Evolutionary conservation across 345 rosid genomes (phyloP).

Genomic region (Gossypioides kirkii): DNA sequence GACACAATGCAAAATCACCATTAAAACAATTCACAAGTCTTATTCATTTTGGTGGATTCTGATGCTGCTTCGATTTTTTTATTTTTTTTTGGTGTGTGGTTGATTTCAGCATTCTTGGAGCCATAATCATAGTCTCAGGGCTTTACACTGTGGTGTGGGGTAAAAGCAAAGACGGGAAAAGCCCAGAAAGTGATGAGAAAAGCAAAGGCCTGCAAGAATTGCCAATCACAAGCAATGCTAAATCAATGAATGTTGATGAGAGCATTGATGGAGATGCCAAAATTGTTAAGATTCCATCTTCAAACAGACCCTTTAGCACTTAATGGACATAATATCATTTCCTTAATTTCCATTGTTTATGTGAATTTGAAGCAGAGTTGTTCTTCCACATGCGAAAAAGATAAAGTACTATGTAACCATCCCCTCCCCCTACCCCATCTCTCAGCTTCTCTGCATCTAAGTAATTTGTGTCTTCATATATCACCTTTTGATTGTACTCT

Average conservation of each 20-base stretch:
- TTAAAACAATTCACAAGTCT: not conserved
- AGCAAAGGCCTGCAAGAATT: constrained; percentile 34
- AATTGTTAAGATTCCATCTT: not conserved
- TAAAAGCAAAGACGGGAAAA: constrained; percentile 55
- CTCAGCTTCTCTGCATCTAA: not conserved
- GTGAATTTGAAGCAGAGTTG: not conserved
- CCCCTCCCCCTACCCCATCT: not conserved
- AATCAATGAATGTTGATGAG: constrained; percentile 15
- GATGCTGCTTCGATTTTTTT: not conserved
- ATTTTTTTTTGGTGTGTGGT: not conserved
- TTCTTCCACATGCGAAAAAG: not conserved
- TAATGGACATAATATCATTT: not conserved
- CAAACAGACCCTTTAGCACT: not conserved
- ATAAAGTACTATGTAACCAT: not conserved
- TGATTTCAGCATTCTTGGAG: constrained; percentile 63
- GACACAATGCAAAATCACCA: not conserved
- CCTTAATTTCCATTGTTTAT: not conserved
- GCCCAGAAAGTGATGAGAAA: constrained; percentile 26
- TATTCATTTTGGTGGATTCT: constrained; percentile 1
- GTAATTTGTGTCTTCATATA: not conserved
- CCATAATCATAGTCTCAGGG: constrained; percentile 69
- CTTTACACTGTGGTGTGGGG: constrained; percentile 91
- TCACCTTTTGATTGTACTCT: not conserved
- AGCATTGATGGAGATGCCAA: not conserved
- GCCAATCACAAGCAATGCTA: constrained; percentile 34